These are phyloP conservation scores for Didymella keratinophila DNA, from an alignment of 2,329 filamentous ascomycete species.

Conservation along the genomic window DNA sequence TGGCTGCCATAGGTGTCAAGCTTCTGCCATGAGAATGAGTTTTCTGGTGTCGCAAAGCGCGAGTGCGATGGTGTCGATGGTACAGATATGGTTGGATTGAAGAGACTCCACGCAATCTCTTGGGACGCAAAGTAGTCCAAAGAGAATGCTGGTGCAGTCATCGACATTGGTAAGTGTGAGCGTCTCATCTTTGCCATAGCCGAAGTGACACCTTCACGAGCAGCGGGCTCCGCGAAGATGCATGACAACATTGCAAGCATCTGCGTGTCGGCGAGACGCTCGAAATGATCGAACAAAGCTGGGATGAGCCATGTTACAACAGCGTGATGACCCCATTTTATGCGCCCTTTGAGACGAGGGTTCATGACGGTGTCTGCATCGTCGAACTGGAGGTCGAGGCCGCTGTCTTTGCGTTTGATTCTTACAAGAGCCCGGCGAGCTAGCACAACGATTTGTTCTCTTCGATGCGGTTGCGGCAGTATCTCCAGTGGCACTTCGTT, in stretches of 20 bases:
- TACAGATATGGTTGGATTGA: constrained; percentile 48
- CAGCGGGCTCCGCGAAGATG: constrained; percentile 61
- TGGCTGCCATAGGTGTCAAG: constrained; percentile 57
- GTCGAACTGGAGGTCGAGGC: constrained; percentile 58
- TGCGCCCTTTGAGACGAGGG: constrained; percentile 53
- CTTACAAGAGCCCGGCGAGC: constrained; percentile 68
- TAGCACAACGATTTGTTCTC: constrained; percentile 72
- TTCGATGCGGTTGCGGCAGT: constrained; percentile 61
- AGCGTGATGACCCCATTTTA: constrained; percentile 66
- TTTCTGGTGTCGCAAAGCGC: constrained; percentile 40
- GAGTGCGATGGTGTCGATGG: constrained; percentile 44
- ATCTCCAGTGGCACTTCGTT: constrained; percentile 77
- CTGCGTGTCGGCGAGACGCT: constrained; percentile 67
- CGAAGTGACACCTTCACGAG: constrained; percentile 50
- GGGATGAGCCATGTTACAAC: constrained; percentile 66
- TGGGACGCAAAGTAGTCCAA: constrained; percentile 57
- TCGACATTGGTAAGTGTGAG: constrained; percentile 51
- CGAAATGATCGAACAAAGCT: constrained; percentile 66
- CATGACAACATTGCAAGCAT: constrained; percentile 72
- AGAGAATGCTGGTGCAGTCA: constrained; percentile 56
- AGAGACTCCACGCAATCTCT: constrained; percentile 55
- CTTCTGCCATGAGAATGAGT: constrained; percentile 45
- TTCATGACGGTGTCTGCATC: constrained; percentile 50
- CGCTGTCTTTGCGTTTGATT: constrained; percentile 59
- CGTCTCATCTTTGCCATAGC: constrained; percentile 48